Evolutionary conservation across 2,329 filamentous ascomycete genomes (phyloP), one percentile per base, ranked within the genome.

Genomic region (Penicillium hesseltinei): DNA sequence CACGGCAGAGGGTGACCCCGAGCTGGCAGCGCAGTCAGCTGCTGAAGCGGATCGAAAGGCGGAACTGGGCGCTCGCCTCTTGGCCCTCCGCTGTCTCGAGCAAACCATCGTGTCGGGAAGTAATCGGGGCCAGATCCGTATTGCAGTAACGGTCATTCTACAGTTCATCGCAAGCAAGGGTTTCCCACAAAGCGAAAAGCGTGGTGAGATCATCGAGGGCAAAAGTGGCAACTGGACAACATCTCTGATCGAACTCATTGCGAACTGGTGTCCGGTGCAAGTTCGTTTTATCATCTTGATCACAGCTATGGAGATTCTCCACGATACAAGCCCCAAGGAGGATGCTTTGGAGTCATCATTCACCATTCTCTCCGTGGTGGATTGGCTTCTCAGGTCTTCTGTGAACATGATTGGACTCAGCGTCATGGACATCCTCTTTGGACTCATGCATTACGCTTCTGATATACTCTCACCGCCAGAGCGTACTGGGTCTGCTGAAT

Each of bases 351-450:
- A 85, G 44, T 86, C 89, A 54, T 90, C 96, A 67, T 79, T 92
- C 53, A 84, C 88, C 5, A 80, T 96, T 59, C 84, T 89, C 0
- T 87, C 87, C 43, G 86, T 97, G 75, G 86, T 97, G 58, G 87
- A 90, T 59, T 90, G 89, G 61, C 81, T 97, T 10, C 80, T 99
- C 46, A 88, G 89, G 51, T 97, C 93, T 0, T 87, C 93, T 42
- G 87, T 96, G 69, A 97, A 97, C 74, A 82, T 97, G 70, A 97
- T 99, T 60, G 94, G 94, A 1, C 80, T 99, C 45, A 97, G 92
- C 71, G 89, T 97, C 51, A 97, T 97, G 87, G 94, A 99, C 72
- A 88, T 97, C 19, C 80, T 97, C 29, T 81, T 96, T 15, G 89
- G 91, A 2, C 81, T 99, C 15, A 85, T 97, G 62, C 88, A 91